Evolutionary conservation across 345 rosid genomes (phyloP).

Genomic region (Brassica carinata): DNA sequence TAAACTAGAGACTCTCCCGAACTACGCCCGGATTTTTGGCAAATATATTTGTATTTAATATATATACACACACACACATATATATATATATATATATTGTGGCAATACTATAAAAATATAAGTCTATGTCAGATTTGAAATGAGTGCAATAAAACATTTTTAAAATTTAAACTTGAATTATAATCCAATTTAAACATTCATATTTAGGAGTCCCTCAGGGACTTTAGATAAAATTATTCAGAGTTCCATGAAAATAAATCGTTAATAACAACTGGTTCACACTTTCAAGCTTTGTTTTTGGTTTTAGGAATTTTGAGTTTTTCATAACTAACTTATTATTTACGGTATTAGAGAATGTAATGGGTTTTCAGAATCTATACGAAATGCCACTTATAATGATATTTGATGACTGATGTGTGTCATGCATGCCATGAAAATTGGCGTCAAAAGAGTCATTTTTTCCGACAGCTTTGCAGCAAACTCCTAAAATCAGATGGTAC

Average conservation of each 20-base stretch:
- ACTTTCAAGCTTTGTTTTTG: background rate
- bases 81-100: too few relatives aligned
- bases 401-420: background rate
- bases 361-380: background rate
- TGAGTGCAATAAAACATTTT: too few relatives aligned
- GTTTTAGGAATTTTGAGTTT: background rate
- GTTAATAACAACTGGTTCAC: background rate
- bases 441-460: background rate
- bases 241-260: background rate
- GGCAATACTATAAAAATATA: too few relatives aligned
- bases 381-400: background rate
- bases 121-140: too few relatives aligned
- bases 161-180: too few relatives aligned
- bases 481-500: background rate
- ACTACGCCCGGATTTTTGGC: too few relatives aligned
- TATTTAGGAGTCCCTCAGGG: background rate
- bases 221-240: background rate
- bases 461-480: background rate
- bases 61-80: too few relatives aligned
- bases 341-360: background rate
- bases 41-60: too few relatives aligned
- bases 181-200: too few relatives aligned
- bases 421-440: background rate
- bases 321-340: background rate
- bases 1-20: too few relatives aligned